Evolutionary conservation across 2,329 filamentous ascomycete genomes (phyloP).

Genomic region (Venturia oleaginea): DNA sequence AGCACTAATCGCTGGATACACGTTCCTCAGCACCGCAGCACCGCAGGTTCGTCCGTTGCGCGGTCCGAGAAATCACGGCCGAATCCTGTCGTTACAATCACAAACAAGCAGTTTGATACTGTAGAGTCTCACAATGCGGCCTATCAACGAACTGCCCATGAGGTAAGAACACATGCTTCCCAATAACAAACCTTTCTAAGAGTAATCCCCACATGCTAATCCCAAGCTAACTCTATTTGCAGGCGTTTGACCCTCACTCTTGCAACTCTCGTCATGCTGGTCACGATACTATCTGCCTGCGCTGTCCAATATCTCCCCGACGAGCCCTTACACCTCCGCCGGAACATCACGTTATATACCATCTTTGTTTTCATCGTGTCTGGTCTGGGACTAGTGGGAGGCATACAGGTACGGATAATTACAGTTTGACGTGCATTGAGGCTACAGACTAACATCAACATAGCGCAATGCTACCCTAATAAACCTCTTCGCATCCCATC

Average conservation of each 20-base stretch:
- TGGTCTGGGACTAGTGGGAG: constrained; percentile 34
- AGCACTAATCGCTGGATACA: neutral
- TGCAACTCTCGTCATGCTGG: constrained; percentile 3
- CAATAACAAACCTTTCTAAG: neutral
- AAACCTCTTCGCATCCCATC: constrained; percentile 19
- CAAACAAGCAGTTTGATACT: neutral
- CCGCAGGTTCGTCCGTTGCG: neutral
- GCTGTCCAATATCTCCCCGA: constrained; percentile 21
- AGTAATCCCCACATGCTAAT: neutral
- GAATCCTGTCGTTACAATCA: neutral
- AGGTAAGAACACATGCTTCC: neutral
- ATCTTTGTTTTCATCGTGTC: constrained; percentile 32
- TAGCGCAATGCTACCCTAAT: constrained; percentile 17
- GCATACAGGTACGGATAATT: constrained; percentile 30
- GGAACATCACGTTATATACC: constrained; percentile 30
- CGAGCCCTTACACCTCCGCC: constrained; percentile 24
- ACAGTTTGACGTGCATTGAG: neutral
- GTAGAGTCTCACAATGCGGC: constrained; percentile 2
- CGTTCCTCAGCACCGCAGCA: neutral
- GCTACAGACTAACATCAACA: neutral
- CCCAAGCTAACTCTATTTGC: neutral
- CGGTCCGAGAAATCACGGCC: neutral
- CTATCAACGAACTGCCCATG: constrained; percentile 1
- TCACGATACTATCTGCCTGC: constrained; percentile 17
- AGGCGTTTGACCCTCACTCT: constrained; percentile 8